Percentiles rank a stretch among this genome's conserved stretches.
Conservation (phyloP, 2,329 filamentous ascomycete genomes). For the Coleophoma crateriformis region DNA sequence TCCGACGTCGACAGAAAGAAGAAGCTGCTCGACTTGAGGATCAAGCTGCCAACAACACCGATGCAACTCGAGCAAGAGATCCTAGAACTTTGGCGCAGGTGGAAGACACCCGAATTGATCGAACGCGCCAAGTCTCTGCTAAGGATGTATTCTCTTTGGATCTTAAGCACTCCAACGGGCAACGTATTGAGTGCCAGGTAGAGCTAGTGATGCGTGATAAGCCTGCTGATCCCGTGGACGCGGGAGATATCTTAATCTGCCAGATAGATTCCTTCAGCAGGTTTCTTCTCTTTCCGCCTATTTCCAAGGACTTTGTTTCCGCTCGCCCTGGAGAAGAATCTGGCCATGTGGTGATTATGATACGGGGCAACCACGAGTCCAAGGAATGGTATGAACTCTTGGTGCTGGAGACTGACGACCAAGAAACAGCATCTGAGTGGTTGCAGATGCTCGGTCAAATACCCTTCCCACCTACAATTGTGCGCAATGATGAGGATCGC, state of each 20-base stretch:
- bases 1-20: slow-evolving; percentile 68
- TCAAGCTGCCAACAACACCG: slow-evolving; percentile 79
- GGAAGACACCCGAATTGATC: slow-evolving; percentile 65
- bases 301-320: slow-evolving; percentile 69
- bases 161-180: slow-evolving; percentile 81
- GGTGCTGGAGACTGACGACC: slow-evolving; percentile 60
- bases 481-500: slow-evolving; percentile 6
- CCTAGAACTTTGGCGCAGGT: slow-evolving; percentile 70
- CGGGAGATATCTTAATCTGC: slow-evolving; percentile 85
- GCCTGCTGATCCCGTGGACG: slow-evolving; percentile 55
- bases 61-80: slow-evolving; percentile 75
- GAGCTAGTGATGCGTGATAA: slow-evolving; percentile 85
- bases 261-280: slow-evolving; percentile 71
- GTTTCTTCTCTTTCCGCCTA: slow-evolving; percentile 88
- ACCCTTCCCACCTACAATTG: slow-evolving; percentile 48
- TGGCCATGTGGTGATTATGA: slow-evolving; percentile 78
- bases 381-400: slow-evolving; percentile 81
- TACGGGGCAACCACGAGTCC: slow-evolving; percentile 62
- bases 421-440: slow-evolving; percentile 71
- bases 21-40: slow-evolving; percentile 73
- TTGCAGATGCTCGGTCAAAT: slow-evolving; percentile 71
- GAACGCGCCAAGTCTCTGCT: slow-evolving; percentile 76
- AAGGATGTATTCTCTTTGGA: slow-evolving; percentile 87
- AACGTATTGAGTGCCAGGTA: slow-evolving; percentile 81
- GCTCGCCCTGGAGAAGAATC: slow-evolving; percentile 68